These are phyloP conservation scores for Fusarium miscanthi DNA, from an alignment of 2,329 filamentous ascomycete genomes.

Conservation along the genomic window DNA sequence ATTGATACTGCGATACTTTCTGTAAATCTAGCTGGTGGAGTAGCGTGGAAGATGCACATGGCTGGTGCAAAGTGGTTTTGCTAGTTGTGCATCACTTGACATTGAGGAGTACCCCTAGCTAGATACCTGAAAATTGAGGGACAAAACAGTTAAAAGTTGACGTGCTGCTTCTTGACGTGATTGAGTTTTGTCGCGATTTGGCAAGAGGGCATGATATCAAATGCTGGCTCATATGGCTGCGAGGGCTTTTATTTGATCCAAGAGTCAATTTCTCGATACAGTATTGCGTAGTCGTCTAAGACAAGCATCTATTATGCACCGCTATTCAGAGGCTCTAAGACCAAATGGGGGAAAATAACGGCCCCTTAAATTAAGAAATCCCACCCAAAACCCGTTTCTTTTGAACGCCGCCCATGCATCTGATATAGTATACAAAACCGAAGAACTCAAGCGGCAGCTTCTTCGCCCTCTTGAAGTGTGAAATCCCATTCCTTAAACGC, in stretches of 20 bases:
- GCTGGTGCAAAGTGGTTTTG: slow-evolving; percentile 34
- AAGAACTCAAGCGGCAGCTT: slow-evolving; percentile 13
- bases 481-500: slow-evolving; percentile 92
- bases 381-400: slow-evolving; percentile 7
- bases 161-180: slow-evolving; percentile 9
- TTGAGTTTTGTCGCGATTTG: background rate
- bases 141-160: slow-evolving; percentile 47
- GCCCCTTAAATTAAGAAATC: slow-evolving; percentile 4
- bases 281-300: background rate
- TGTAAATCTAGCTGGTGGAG: slow-evolving; percentile 44
- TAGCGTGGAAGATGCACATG: slow-evolving; percentile 24
- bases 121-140: slow-evolving; percentile 45
- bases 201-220: background rate
- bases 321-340: background rate
- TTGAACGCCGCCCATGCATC: slow-evolving; percentile 38
- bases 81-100: slow-evolving; percentile 43
- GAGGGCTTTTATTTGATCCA: background rate
- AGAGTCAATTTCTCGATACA: background rate
- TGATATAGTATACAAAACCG: slow-evolving; percentile 1
- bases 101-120: slow-evolving; percentile 25
- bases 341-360: background rate
- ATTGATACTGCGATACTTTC: slow-evolving; percentile 41
- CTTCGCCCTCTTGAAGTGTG: slow-evolving; percentile 56
- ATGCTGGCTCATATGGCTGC: background rate
- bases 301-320: background rate